Evolutionary conservation across 106 monocot genomes (phyloP).

Genomic region (Apostasia ramifera): DNA sequence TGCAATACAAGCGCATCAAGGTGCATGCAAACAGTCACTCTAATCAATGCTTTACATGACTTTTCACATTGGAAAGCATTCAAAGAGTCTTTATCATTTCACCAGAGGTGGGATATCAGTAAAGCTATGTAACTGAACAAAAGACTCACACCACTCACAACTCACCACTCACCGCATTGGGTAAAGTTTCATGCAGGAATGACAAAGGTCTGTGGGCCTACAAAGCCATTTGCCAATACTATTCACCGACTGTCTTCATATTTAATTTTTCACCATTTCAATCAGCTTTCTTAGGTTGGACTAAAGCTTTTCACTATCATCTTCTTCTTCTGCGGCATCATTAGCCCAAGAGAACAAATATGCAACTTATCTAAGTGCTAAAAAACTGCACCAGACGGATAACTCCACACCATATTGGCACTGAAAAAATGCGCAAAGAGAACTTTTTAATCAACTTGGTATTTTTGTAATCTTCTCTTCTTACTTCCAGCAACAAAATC

Average conservation of each 20-base stretch:
- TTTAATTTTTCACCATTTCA: background rate
- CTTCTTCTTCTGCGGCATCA: background rate
- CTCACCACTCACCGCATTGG: background rate
- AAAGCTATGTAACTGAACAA: conserved; percentile 3
- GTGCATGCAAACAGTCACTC: conserved; percentile 5
- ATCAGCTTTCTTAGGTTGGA: background rate
- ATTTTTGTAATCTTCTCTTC: conserved; percentile 25
- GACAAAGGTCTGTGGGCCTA: background rate
- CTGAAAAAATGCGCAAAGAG: background rate
- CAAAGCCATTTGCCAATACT: background rate
- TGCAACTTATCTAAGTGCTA: conserved; percentile 4
- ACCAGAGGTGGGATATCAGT: background rate
- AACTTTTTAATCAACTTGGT: conserved; percentile 1
- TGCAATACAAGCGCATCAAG: conserved; percentile 1
- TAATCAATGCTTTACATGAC: background rate
- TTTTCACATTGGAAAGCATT: background rate
- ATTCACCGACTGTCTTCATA: background rate
- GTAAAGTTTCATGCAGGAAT: conserved; percentile 8
- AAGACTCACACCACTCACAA: conserved; percentile 8
- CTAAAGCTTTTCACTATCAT: background rate
- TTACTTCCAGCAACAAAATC: conserved; percentile 17
- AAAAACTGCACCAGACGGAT: conserved; percentile 9
- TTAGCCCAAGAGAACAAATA: background rate
- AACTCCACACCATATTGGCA: background rate
- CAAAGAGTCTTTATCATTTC: background rate